Conservation (phyloP, 805 yeast genomes). For the Candida argentea region DNA sequence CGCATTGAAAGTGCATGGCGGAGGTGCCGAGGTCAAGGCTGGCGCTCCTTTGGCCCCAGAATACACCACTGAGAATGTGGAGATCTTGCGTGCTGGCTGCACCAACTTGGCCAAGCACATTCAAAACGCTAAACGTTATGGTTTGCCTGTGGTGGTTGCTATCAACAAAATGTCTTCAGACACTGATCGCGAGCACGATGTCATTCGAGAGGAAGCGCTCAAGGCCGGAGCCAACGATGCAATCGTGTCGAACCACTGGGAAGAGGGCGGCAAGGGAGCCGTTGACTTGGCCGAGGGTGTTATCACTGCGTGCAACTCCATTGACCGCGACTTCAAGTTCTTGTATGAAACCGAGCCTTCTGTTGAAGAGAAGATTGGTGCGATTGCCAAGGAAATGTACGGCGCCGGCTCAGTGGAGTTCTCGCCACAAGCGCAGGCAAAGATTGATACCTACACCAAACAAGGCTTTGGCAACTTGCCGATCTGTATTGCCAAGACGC, state of each 20-base stretch:
- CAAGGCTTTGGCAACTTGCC: conserved; percentile 77
- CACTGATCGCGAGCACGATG: conserved; percentile 55
- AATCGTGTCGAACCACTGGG: conserved; percentile 79
- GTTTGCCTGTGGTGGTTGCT: conserved; percentile 75
- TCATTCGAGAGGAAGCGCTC: conserved; percentile 56
- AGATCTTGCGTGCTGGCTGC: conserved; percentile 58
- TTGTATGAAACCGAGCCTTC: conserved; percentile 50
- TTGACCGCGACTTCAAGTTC: conserved; percentile 37
- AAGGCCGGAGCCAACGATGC: conserved; percentile 77
- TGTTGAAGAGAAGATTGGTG: conserved; percentile 56
- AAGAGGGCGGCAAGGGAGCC: conserved; percentile 78
- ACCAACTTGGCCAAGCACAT: conserved; percentile 72
- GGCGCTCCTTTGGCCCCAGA: conserved; percentile 71
- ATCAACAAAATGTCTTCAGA: conserved; percentile 73
- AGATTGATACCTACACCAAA: conserved; percentile 54
- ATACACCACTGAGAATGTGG: conserved; percentile 62
- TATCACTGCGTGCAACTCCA: conserved; percentile 46
- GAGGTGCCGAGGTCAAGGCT: conserved; percentile 82
- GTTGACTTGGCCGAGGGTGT: conserved; percentile 64
- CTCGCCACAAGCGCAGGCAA: conserved; percentile 57
- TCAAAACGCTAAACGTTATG: conserved; percentile 58
- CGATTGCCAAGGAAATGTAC: conserved; percentile 68
- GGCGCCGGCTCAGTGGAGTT: conserved; percentile 68
- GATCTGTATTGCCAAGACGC: conserved; percentile 79
- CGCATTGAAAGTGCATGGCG: conserved; percentile 81